A percentile compares a stretch with the other conserved stretches of the same genome.
phyloP scores from a whole-genome alignment of 2,329 filamentous ascomycete genomes.

The Dryadomyces sulphureus region DNA sequence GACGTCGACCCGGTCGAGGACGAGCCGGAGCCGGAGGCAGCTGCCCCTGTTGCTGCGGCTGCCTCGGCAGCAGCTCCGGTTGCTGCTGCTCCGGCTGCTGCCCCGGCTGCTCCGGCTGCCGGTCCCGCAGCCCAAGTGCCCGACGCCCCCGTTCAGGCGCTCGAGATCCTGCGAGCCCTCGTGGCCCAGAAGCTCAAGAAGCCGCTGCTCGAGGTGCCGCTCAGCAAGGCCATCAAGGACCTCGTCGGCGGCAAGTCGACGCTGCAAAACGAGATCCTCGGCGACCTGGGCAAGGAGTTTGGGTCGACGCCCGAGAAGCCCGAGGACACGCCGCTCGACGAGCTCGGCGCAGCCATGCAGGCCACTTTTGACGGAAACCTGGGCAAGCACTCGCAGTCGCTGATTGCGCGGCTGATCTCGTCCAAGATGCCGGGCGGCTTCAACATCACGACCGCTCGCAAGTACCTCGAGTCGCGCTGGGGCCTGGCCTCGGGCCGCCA shows the following conservation, averaged over 20 bases:
- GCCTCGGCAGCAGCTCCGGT: conserved; percentile 38
- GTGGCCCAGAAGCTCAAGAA: conserved; percentile 99
- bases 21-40: conserved; percentile 48
- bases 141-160: conserved; percentile 73
- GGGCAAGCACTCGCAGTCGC: conserved; percentile 86
- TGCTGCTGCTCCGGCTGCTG: conserved; percentile 35
- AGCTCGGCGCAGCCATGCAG: conserved; percentile 90
- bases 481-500: conserved; percentile 76
- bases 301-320: conserved; percentile 96
- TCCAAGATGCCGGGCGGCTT: conserved; percentile 99
- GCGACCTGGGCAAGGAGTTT: conserved; percentile 95
- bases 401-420: conserved; percentile 88
- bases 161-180: conserved; percentile 77
- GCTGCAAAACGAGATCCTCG: conserved; percentile 94
- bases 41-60: conserved; percentile 39
- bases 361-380: conserved; percentile 97
- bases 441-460: conserved; percentile 91
- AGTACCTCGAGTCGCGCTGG: conserved; percentile 91
- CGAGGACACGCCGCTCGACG: conserved; percentile 91
- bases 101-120: conserved; percentile 51
- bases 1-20: conserved; percentile 92
- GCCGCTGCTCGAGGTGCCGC: conserved; percentile 68
- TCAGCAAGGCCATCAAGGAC: conserved; percentile 97
- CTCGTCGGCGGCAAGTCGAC: conserved; percentile 99
- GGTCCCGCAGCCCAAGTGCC: conserved; percentile 78